phyloP scores from a whole-genome alignment of 139 green algal genomes.

The Chlamydomonas incerta region DNA sequence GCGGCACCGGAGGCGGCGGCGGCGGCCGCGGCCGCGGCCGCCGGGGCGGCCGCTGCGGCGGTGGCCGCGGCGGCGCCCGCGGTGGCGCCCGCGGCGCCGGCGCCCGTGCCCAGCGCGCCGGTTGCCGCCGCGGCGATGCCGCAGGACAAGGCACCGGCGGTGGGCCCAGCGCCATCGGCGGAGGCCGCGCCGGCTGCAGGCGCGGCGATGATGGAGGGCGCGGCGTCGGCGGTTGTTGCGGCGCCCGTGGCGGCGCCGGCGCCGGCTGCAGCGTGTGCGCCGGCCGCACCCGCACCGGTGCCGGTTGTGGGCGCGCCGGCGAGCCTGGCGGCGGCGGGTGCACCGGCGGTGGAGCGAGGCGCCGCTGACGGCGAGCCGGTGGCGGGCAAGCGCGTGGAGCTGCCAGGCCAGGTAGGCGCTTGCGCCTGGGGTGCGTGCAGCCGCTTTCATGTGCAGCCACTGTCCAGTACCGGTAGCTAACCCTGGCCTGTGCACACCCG shows the following conservation, averaged over 20 bases:
- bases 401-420: too few relatives aligned
- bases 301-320: too few relatives aligned
- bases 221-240: neutral
- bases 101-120: neutral
- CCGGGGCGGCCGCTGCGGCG: neutral
- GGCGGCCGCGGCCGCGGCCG: neutral
- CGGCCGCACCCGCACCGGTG: too few relatives aligned
- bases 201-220: neutral
- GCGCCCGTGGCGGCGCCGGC: too few relatives aligned
- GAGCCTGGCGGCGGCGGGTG: too few relatives aligned
- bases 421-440: too few relatives aligned
- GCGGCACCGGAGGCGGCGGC: neutral
- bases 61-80: neutral
- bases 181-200: neutral
- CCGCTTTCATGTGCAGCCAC: too few relatives aligned
- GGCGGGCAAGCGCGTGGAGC: too few relatives aligned
- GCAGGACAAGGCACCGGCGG: neutral
- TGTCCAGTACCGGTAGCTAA: too few relatives aligned
- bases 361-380: too few relatives aligned
- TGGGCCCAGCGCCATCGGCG: neutral
- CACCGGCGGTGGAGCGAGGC: too few relatives aligned
- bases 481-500: too few relatives aligned
- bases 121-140: neutral
- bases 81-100: neutral
- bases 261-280: neutral